A percentile compares a stretch with the other conserved stretches of the same genome.
These are phyloP conservation scores for Lavandula angustifolia DNA, from an alignment of 257 asterid genomes.

Conservation along the genomic window DNA sequence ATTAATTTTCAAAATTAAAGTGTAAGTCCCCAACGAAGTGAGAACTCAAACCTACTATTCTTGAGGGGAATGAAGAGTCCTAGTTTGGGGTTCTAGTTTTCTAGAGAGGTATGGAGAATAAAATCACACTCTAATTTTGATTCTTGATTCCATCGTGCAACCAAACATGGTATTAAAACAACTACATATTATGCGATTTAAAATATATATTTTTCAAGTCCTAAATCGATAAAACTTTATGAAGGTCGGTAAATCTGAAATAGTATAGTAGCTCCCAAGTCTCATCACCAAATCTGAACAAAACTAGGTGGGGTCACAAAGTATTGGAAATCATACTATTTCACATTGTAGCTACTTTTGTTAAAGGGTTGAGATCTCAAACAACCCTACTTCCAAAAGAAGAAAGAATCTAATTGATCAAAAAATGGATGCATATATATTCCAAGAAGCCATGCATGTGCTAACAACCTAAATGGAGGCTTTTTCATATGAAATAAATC, in stretches of 20 bases:
- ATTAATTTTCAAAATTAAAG: no score
- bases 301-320: neutral
- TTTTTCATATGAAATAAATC: neutral
- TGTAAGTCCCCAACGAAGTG: no score
- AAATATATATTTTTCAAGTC: no score
- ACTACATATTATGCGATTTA: no score
- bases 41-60: no score
- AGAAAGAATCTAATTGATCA: conserved; percentile 33
- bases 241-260: neutral
- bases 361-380: conserved; percentile 29
- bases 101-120: no score
- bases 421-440: conserved; percentile 18
- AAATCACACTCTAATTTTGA: no score
- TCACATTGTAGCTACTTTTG: conserved; percentile 23
- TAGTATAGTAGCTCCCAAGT: neutral
- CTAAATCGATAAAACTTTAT: neutral
- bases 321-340: neutral
- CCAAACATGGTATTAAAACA: no score
- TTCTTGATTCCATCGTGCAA: no score
- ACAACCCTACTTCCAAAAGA: conserved; percentile 33
- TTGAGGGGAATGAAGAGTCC: no score
- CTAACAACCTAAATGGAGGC: conserved; percentile 10
- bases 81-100: no score
- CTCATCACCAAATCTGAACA: neutral
- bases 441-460: conserved; percentile 38